Evolutionary conservation across 345 rosid species (phyloP).

Genomic region (Sisymbrium altissimum): DNA sequence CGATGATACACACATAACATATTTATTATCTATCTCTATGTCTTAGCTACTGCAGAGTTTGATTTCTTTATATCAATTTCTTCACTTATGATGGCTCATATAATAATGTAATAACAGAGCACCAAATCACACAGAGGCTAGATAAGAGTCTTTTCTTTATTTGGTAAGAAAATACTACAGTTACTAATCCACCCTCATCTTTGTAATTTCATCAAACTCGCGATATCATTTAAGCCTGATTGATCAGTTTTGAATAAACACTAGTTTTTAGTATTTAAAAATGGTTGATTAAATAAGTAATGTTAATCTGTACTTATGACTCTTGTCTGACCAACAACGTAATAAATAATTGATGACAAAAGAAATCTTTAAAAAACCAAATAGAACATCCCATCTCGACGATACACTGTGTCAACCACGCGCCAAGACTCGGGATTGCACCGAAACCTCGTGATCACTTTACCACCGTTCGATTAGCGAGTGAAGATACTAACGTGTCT

Average conservation of each 20-base stretch:
- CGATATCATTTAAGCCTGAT: not conserved
- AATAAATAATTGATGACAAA: not conserved
- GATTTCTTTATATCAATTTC: not conserved
- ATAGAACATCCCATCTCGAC: not conserved
- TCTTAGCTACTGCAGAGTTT: conserved; percentile 12
- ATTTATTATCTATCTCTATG: not conserved
- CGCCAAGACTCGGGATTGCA: not conserved
- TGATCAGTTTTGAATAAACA: not conserved
- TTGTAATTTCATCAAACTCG: not conserved
- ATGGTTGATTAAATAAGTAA: not conserved
- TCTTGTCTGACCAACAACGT: conserved; percentile 32
- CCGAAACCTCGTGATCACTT: not conserved
- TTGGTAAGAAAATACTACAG: not conserved
- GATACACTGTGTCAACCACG: not conserved
- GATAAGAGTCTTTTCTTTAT: not conserved
- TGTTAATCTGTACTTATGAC: not conserved
- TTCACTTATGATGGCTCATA: not conserved
- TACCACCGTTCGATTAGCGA: conserved; percentile 6
- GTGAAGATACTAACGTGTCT: not conserved
- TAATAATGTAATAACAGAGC: not conserved
- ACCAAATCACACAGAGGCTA: not conserved
- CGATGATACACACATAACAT: conserved; percentile 16
- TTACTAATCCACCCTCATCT: not conserved
- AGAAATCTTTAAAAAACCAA: not conserved
- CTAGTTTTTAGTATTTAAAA: not conserved